Percentiles rank a stretch among this genome's conserved stretches.
Evolutionary conservation across 306 rosid genomes (phyloP).

Genomic region (Benincasa hispida): DNA sequence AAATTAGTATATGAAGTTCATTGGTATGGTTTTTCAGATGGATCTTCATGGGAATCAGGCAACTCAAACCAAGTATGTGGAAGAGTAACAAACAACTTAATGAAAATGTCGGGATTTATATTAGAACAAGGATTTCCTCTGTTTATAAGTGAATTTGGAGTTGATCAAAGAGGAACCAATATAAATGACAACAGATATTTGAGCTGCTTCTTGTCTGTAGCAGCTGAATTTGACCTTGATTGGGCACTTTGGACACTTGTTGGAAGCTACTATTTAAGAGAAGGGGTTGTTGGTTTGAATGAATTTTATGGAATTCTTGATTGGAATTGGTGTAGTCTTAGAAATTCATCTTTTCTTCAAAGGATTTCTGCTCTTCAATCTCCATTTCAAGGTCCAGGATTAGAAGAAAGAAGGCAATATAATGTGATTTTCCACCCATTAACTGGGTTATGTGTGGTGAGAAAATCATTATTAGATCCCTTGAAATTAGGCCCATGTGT

Average conservation of each 20-base stretch:
- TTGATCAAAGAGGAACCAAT: slow-evolving; percentile 61
- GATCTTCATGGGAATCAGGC: slow-evolving; percentile 48
- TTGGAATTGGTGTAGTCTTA: slow-evolving; percentile 38
- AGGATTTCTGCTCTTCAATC: slow-evolving; percentile 51
- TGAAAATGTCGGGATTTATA: slow-evolving; percentile 40
- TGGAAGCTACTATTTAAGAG: slow-evolving; percentile 68
- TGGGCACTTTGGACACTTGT: slow-evolving; percentile 78
- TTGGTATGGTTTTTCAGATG: slow-evolving; percentile 70
- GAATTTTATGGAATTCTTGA: slow-evolving; percentile 56
- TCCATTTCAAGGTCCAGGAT: slow-evolving; percentile 69
- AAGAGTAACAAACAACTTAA: slow-evolving; percentile 31
- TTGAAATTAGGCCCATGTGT: slow-evolving; percentile 46
- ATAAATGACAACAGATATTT: slow-evolving; percentile 75
- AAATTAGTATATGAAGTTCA: slow-evolving; percentile 69
- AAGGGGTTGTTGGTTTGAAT: slow-evolving; percentile 57
- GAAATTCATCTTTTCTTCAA: slow-evolving; percentile 38
- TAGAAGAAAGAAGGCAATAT: slow-evolving; percentile 11
- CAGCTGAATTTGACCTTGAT: slow-evolving; percentile 69
- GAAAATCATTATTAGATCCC: slow-evolving; percentile 29
- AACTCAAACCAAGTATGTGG: slow-evolving; percentile 84
- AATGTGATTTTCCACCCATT: slow-evolving; percentile 64
- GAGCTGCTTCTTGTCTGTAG: slow-evolving; percentile 45
- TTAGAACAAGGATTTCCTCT: slow-evolving; percentile 65
- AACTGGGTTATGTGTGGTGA: slow-evolving; percentile 51
- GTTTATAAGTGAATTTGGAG: slow-evolving; percentile 73